Base-by-base conservation (phyloP, 768 basidiomycete genomes). In the Auriscalpium vulgare region DNA sequence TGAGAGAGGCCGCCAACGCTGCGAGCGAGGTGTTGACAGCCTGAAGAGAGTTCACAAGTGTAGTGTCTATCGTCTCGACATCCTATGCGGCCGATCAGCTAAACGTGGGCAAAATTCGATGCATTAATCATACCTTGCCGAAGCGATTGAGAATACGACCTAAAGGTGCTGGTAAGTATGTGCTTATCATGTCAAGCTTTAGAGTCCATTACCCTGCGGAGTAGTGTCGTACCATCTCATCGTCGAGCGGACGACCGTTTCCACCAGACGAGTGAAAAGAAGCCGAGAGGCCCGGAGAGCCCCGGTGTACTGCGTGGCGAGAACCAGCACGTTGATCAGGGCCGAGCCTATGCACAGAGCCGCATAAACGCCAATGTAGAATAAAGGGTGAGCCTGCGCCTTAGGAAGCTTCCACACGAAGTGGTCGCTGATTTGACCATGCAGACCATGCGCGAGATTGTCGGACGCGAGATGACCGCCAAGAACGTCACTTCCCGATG, bases 71-170 rank as follows among this genome's bases (percentile, higher is more conserved):
- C 0, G 88, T 92, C 68, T 93, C 91, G 38, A 95, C 78, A 64
- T 95, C 91, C 73, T 85, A 51, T 23, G 36, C 47, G 45, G n/a
- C 23, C 53, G 16, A 48, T 59, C 51, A 51, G 62, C 36, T 17
- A 19, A 11, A n/a, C 29, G 2, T 13, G n/a, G 17, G 17, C 1
- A 34, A 13, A 10, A 17, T 53, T 19, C 5, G 13, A 6, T 4
- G 35, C 13, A 19, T 46, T 57, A 21, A 29, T 46, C 65, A 50
- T 47, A 78, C 80, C 68, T 84, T 87, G 63, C 83, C 86, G 64
- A 94, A 93, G 5, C 91, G 81, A 68, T 93, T 94, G 62, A 94
- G 75, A 78, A 93, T 85, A 3, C 89, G 85, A 40, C 90, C 88
- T 82, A 64, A 53, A 29, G 55, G 37, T 53, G 29, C 29, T 2